These are phyloP conservation scores for Cornus controversa DNA, from an alignment of 148 eudicot genomes.

Conservation along the genomic window DNA sequence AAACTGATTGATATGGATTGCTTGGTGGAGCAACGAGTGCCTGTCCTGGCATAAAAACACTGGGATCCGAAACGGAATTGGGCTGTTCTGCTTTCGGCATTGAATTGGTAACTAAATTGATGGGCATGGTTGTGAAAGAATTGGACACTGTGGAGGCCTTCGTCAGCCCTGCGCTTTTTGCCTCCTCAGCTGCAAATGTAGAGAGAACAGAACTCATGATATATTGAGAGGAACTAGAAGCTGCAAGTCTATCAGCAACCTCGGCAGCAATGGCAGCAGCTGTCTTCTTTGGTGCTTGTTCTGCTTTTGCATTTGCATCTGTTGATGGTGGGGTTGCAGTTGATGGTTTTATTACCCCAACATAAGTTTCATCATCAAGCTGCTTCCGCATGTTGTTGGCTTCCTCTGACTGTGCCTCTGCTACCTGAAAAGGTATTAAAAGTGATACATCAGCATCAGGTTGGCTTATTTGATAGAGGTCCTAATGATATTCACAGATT, in stretches of 20 bases:
- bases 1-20: slow-evolving; percentile 50
- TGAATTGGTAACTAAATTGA: slow-evolving; percentile 22
- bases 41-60: slow-evolving; percentile 17
- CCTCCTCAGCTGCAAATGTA: slow-evolving; percentile 89
- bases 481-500: not conserved
- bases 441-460: not conserved
- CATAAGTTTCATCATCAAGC: slow-evolving; percentile 65
- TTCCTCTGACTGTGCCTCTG: slow-evolving; percentile 76
- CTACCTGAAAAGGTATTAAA: slow-evolving; percentile 56
- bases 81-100: slow-evolving; percentile 38
- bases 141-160: slow-evolving; percentile 40
- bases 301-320: slow-evolving; percentile 31
- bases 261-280: slow-evolving; percentile 92
- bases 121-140: slow-evolving; percentile 26
- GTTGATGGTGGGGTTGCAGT: slow-evolving; percentile 21
- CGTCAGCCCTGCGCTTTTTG: slow-evolving; percentile 57
- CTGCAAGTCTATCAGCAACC: slow-evolving; percentile 91
- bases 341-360: slow-evolving; percentile 31
- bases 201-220: slow-evolving; percentile 95
- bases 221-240: slow-evolving; percentile 83
- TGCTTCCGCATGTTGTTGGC: slow-evolving; percentile 59
- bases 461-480: not conserved
- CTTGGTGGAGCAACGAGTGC: slow-evolving; percentile 28
- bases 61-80: slow-evolving; percentile 36
- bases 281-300: slow-evolving; percentile 51